These are phyloP conservation scores for Coniochaeta sp. DNA, from an alignment of 2,329 filamentous ascomycete species.

Conservation along the genomic window DNA sequence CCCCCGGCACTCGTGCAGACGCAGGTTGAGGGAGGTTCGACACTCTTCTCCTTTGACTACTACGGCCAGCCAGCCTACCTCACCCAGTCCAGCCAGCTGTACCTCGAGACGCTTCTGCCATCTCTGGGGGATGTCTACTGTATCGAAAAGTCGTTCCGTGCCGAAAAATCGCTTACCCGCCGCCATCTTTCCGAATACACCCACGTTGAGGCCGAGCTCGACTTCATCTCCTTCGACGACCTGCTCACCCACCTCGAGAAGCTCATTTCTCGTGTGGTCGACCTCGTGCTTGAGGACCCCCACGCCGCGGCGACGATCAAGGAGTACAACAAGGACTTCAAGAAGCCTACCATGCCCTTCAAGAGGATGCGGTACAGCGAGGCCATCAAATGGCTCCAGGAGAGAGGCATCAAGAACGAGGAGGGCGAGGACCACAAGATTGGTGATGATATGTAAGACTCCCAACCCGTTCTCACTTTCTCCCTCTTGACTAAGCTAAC, in stretches of 20 bases:
- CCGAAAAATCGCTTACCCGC: conserved; percentile 90
- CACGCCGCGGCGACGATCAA: conserved; percentile 67
- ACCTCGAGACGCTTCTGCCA: conserved; percentile 90
- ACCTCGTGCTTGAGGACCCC: conserved; percentile 67
- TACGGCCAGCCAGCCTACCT: conserved; percentile 76
- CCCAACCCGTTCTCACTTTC: background rate
- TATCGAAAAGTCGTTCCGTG: conserved; percentile 97
- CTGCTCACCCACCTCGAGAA: conserved; percentile 82
- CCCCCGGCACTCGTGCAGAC: conserved; percentile 92
- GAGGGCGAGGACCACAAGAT: conserved; percentile 85
- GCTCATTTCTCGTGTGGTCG: conserved; percentile 79
- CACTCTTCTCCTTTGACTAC: conserved; percentile 69
- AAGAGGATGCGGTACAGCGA: conserved; percentile 91
- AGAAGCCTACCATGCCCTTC: conserved; percentile 73
- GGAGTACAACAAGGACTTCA: conserved; percentile 86
- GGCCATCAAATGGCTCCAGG: conserved; percentile 91
- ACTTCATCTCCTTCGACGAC: conserved; percentile 90
- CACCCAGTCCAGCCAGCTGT: conserved; percentile 94
- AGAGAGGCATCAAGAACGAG: conserved; percentile 77
- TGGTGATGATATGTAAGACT: conserved; percentile 72
- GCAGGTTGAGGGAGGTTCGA: conserved; percentile 87
- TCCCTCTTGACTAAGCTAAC: background rate
- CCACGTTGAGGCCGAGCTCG: conserved; percentile 91
- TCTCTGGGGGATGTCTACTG: conserved; percentile 94
- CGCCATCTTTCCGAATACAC: conserved; percentile 95